Base-by-base conservation (phyloP, 164 flowering plant genomes). In the Magnolia officinalis region DNA sequence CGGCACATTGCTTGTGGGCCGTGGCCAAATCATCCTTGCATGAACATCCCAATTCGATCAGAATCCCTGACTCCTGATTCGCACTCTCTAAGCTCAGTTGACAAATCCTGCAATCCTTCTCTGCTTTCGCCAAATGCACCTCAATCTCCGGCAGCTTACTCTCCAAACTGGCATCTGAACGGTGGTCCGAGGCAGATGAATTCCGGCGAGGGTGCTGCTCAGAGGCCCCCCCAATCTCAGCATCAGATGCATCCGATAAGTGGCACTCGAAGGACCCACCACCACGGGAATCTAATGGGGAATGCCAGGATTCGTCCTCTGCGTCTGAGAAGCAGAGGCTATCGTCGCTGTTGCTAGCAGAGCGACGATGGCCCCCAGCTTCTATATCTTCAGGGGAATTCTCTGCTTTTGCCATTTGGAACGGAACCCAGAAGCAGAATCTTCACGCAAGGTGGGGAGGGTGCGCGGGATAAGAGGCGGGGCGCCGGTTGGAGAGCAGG, bases 21-120 rank as follows among this genome's bases (percentile, higher is more conserved):
- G 91, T 91, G 81, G 92, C 97, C 82, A 94, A 85, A 82, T 94
- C 98, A 68, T 89, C 88, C 82, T 94, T 94, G 78, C 98, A 94
- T 71, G 89, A 88, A 78, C 97, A 94, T 16, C 98, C 98, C 86
- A 94, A 80, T 75, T 91, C 91, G 75, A 92, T 94, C 11, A 94
- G 86, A 68, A 82, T 75, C 3, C 95, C 98, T 67, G 85, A 83
- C 75, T 89, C 93, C 24, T 77, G 85, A 80, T 85, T 84, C 61
- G 74, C 77, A 64, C 80, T 84, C 72, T 88, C 93, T 83, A 94
- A 86, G 23, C 88, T 90, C 82, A 94, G 80, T 74, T 94, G 98
- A 77, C 98, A 94, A 81, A 94, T 94, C 80, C 98, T 85, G 77
- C 98, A 94, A 80, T 92, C 96, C 78, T 81, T 89, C 80, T 89